phyloP scores from a whole-genome alignment of 768 basidiomycete species.

The Lactarius hatsudake region DNA sequence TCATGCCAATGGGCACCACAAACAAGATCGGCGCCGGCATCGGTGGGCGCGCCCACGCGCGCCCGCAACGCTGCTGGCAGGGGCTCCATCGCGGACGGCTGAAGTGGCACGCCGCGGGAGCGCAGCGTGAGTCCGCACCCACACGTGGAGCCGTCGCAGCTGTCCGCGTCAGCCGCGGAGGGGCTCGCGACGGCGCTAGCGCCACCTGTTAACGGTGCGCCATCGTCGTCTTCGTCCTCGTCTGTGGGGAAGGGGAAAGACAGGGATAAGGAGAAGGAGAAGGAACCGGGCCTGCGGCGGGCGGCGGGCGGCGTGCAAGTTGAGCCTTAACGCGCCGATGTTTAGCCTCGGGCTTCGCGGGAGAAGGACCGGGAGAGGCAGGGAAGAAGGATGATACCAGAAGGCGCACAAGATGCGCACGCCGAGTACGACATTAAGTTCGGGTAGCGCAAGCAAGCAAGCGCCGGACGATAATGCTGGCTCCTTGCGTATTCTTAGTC shows the following conservation, averaged over 20 bases:
- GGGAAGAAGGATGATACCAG: slow-evolving; percentile 12
- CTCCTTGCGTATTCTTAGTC: neutral
- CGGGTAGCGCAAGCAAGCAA: neutral
- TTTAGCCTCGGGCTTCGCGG: slow-evolving; percentile 40
- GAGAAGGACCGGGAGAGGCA: slow-evolving; percentile 12
- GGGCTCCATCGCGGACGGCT: slow-evolving; percentile 11
- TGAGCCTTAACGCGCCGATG: slow-evolving; percentile 64
- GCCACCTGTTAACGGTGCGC: slow-evolving; percentile 1
- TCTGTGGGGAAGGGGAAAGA: slow-evolving; percentile 25
- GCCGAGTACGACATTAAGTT: neutral
- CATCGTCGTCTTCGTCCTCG: neutral
- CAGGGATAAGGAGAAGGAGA: slow-evolving; percentile 19
- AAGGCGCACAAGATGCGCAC: slow-evolving; percentile 3
- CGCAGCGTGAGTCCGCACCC: slow-evolving; percentile 1
- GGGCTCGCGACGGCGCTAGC: neutral
- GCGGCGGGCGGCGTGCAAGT: slow-evolving; percentile 49
- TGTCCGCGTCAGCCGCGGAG: neutral
- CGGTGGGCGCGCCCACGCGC: neutral
- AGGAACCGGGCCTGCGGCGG: slow-evolving; percentile 37
- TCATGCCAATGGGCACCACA: neutral
- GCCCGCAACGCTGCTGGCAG: neutral
- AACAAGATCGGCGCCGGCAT: neutral
- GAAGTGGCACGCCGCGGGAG: slow-evolving; percentile 8
- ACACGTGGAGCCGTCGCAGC: neutral
- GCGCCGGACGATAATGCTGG: neutral